phyloP scores from a whole-genome alignment of 179 eudicot species.

The Patellifolia procumbens region DNA sequence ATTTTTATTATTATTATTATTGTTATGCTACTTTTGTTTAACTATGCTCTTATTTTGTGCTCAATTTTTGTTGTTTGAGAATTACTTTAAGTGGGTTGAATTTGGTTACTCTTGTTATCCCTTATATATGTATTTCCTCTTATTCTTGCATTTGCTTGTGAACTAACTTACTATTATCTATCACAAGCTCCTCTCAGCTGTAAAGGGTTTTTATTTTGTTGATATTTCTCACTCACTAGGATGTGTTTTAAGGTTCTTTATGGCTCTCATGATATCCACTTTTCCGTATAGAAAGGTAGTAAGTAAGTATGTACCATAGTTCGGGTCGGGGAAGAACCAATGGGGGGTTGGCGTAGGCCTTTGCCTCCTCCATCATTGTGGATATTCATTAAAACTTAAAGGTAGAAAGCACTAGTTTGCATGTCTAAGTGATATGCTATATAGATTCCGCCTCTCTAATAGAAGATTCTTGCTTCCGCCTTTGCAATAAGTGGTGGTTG shows the following conservation, averaged over 20 bases:
- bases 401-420: too few species aligned
- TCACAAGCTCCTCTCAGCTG: neutral
- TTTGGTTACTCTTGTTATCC: conserved; percentile 5
- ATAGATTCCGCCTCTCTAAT: too few species aligned
- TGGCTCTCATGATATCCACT: neutral
- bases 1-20: neutral
- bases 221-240: neutral
- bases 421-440: too few species aligned
- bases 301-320: neutral
- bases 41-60: too few species aligned
- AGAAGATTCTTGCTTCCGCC: too few species aligned
- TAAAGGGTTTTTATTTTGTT: neutral
- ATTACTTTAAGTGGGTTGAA: conserved; percentile 8
- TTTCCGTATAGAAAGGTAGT: conserved; percentile 5
- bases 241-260: neutral
- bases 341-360: too few species aligned
- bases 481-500: neutral
- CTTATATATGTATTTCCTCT: neutral
- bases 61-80: too few species aligned
- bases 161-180: neutral
- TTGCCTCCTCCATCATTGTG: too few species aligned
- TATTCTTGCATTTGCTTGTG: conserved; percentile 6
- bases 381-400: too few species aligned
- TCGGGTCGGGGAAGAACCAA: too few species aligned
- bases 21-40: neutral